Evolutionary conservation across 352 stramenopile species (phyloP).

Genomic region (Sclerospora graminicola): DNA sequence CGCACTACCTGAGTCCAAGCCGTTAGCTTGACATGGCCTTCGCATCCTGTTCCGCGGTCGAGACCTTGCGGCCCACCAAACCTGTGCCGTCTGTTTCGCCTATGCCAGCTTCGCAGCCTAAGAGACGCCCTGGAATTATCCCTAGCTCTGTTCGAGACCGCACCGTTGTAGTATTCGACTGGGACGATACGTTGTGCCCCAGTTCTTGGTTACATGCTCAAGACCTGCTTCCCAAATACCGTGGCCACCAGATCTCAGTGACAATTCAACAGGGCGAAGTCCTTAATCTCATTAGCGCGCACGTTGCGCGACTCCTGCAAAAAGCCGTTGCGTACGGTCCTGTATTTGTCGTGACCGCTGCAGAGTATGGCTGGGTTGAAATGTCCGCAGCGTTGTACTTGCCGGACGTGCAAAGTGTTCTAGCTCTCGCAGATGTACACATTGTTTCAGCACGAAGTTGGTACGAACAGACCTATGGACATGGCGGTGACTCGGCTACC

Average conservation of each 20-base stretch:
- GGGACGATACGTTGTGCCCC: constrained; percentile 83
- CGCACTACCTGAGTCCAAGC: constrained; percentile 3
- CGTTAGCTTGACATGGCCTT: constrained; percentile 26
- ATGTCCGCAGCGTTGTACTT: constrained; percentile 73
- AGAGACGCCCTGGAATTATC: constrained; percentile 5
- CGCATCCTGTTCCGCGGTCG: constrained; percentile 26
- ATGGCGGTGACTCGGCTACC: constrained; percentile 58
- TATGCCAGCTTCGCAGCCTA: constrained; percentile 9
- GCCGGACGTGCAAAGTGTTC: constrained; percentile 45
- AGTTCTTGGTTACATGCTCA: constrained; percentile 78
- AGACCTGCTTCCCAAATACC: constrained; percentile 70
- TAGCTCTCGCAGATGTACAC: constrained; percentile 71
- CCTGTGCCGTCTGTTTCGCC: constrained; percentile 5
- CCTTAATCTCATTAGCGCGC: constrained; percentile 46
- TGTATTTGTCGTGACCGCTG: constrained; percentile 80
- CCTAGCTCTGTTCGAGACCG: constrained; percentile 42
- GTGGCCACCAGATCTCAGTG: constrained; percentile 57
- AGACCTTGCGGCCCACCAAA: constrained; percentile 29
- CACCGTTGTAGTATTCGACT: constrained; percentile 83
- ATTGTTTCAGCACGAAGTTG: constrained; percentile 78
- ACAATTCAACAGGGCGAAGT: constrained; percentile 44
- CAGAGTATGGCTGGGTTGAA: constrained; percentile 78
- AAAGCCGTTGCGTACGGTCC: constrained; percentile 71
- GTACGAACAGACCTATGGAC: constrained; percentile 79
- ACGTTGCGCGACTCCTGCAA: constrained; percentile 49